Evolutionary conservation across 2,329 filamentous ascomycete species (phyloP).

Genomic region (Zasmidium angulare): DNA sequence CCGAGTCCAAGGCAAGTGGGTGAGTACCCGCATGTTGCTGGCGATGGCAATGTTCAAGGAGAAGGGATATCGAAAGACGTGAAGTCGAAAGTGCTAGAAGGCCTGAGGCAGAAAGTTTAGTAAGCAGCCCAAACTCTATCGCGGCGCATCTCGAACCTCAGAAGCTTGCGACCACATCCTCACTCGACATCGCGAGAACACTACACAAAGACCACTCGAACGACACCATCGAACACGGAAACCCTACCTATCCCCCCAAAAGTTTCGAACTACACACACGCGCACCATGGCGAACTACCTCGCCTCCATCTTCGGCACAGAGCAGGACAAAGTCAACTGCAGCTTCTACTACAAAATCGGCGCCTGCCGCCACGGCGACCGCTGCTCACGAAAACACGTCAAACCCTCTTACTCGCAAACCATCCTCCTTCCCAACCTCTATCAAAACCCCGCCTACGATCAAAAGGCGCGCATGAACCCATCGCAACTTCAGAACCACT

Average conservation of each 20-base stretch:
- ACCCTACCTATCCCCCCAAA: background rate
- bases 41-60: background rate
- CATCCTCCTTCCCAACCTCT: constrained; percentile 95
- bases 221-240: background rate
- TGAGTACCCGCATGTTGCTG: background rate
- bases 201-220: background rate
- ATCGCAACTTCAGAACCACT: constrained; percentile 96
- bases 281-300: constrained; percentile 49
- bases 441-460: constrained; percentile 98
- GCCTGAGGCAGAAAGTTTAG: too few species aligned
- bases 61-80: background rate
- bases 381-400: constrained; percentile 97
- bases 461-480: constrained; percentile 79
- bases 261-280: background rate
- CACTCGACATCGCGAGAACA: background rate
- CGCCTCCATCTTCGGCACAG: constrained; percentile 98
- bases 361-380: constrained; percentile 95
- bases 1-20: too few species aligned
- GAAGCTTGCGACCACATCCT: background rate
- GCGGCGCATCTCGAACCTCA: background rate
- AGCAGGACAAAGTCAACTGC: constrained; percentile 99
- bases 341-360: constrained; percentile 99
- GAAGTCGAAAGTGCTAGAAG: too few species aligned
- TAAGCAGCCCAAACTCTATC: background rate
- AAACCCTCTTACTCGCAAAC: constrained; percentile 98